Base-by-base conservation (phyloP, 2,329 filamentous ascomycete genomes). In the Lithohypha guttulata region DNA sequence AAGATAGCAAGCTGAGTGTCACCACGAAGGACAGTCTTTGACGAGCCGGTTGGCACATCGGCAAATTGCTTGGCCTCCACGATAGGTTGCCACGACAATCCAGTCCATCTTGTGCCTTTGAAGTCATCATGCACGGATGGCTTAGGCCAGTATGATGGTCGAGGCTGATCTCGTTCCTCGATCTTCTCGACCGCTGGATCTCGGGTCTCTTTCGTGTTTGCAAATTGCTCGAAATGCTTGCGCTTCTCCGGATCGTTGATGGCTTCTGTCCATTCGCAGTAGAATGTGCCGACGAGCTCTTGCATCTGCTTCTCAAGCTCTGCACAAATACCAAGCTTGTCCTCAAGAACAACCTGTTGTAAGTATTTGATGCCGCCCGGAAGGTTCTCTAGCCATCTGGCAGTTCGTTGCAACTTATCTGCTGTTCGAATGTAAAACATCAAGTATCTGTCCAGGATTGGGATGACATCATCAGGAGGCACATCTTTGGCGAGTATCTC, bases 381-480 rank as follows among this genome's bases (percentile, higher is more conserved):
- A 0, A 93, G 71, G 37, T 71, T 73, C 59, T 94, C 86, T 25
- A 94, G 68, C 86, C 86, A 94, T 17, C 84, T 73, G 0, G 86
- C 86, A 18, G 86, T 94, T 34, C 86, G 75, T 60, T 94, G 85
- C 1, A 94, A 75, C 55, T 83, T 86, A 64, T 94, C 86, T 30
- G 84, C 86, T 1, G 87, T 93, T 49, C 85, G 82, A 53, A 94
- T 91, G 63, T 94, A 94, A 67, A 94, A 89, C 63, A 87, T 84
- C 17, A 94, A 72, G 55, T 91, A 94, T 30, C 87, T 79, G 58
- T 94, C 87, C 2, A 94, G 68, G 42, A 94, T 81, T 1, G 84
- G 77, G 6, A 93, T 70, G 6, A 93, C 79, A 53, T 93, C 81
- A 36, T 84, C 77, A 0, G 84, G 81, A 1, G 84, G 76, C 0